phyloP scores from a whole-genome alignment of 352 stramenopile genomes.

The Aphanomyces cochlioides region DNA sequence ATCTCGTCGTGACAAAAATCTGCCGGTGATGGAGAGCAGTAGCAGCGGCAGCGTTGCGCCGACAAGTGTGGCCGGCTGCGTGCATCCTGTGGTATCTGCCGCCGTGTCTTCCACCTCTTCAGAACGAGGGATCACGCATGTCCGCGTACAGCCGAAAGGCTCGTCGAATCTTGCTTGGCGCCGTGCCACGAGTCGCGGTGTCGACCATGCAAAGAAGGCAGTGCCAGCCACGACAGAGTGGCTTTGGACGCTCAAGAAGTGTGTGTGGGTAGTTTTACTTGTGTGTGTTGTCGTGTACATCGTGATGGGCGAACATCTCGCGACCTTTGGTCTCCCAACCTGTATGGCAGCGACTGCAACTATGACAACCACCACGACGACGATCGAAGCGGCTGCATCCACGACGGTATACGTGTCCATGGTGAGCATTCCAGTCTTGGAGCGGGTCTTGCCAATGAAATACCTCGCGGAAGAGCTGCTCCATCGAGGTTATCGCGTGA shows the following conservation, averaged over 20 bases:
- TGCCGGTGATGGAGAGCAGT: background rate
- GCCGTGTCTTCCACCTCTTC: background rate
- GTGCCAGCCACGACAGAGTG: background rate
- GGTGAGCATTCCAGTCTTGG: constrained; percentile 77
- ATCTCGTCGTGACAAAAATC: background rate
- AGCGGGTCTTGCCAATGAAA: constrained; percentile 79
- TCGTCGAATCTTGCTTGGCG: background rate
- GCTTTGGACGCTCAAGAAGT: background rate
- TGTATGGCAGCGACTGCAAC: background rate
- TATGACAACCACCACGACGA: background rate
- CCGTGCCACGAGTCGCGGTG: background rate
- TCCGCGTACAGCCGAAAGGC: constrained; percentile 24
- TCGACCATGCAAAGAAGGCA: background rate
- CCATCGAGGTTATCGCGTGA: constrained; percentile 65
- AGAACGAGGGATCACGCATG: constrained; percentile 22
- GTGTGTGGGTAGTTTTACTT: constrained; percentile 6
- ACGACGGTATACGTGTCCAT: constrained; percentile 59
- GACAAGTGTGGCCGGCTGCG: too few relatives aligned
- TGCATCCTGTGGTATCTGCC: background rate
- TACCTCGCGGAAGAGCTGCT: constrained; percentile 70
- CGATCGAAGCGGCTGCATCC: background rate
- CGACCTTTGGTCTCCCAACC: constrained; percentile 16
- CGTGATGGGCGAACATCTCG: constrained; percentile 17
- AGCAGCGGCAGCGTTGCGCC: too few relatives aligned
- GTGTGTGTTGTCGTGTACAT: constrained; percentile 13